phyloP scores from a whole-genome alignment of 495 filamentous ascomycete genomes.

The Schizothecium vesticola region DNA sequence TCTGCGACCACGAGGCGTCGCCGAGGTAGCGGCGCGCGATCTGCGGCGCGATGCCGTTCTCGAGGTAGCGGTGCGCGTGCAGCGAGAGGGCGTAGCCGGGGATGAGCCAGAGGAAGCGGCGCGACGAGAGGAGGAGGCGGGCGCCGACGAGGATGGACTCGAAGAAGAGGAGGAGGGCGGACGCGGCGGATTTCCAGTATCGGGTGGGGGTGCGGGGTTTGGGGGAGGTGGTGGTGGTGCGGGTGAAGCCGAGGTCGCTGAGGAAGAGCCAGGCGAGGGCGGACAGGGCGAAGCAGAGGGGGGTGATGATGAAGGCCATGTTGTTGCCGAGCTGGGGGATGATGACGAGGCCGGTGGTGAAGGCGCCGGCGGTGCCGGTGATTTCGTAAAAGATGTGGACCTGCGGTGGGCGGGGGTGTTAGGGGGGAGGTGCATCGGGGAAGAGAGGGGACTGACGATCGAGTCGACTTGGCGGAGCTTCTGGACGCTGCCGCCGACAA shows the following conservation, averaged over 20 bases:
- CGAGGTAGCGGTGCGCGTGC: conserved; percentile 43
- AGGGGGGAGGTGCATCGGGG: neutral
- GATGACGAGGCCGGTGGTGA: conserved; percentile 37
- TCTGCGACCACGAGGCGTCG: conserved; percentile 40
- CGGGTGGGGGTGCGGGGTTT: neutral
- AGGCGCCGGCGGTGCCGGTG: conserved; percentile 38
- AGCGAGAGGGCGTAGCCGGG: conserved; percentile 41
- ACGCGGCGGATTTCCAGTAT: conserved; percentile 25
- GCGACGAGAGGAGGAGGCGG: conserved; percentile 36
- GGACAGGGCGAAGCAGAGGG: conserved; percentile 35
- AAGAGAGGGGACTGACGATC: conserved; percentile 20
- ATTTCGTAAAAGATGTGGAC: conserved; percentile 43
- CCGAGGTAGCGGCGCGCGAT: conserved; percentile 37
- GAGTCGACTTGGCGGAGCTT: conserved; percentile 42
- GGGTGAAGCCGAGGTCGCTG: conserved; percentile 28
- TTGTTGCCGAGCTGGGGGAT: conserved; percentile 42
- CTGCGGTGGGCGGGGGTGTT: neutral
- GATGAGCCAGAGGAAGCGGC: conserved; percentile 43
- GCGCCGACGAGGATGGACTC: conserved; percentile 37
- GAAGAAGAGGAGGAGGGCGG: conserved; percentile 31
- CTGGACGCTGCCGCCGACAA: conserved; percentile 41
- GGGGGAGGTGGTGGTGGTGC: neutral
- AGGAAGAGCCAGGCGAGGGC: conserved; percentile 37
- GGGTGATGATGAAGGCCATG: conserved; percentile 40
- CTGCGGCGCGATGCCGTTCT: conserved; percentile 38